phyloP scores from a whole-genome alignment of 169 alveolate species.

The Cryptosporidium baileyi region DNA sequence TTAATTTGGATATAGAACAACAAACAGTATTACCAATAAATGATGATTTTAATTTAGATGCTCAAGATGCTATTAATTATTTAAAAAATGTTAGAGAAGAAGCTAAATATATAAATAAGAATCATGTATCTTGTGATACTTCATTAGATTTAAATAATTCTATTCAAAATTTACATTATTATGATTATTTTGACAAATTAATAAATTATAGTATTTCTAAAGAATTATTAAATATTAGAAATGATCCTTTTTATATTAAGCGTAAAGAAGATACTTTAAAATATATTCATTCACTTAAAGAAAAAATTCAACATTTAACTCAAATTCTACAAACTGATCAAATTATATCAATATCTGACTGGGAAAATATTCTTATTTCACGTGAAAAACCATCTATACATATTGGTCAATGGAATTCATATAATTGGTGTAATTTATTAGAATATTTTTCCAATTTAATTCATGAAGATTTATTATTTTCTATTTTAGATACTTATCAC shows the following conservation, averaged over 20 bases:
- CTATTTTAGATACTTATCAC: neutral
- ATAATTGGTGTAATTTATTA: constrained; percentile 39
- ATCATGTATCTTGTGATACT: neutral
- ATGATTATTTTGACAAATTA: neutral
- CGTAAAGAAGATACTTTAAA: constrained; percentile 2
- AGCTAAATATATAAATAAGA: neutral
- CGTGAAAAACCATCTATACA: neutral
- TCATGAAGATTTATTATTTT: neutral
- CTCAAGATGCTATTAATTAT: constrained; percentile 37
- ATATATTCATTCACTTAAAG: neutral
- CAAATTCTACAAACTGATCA: constrained; percentile 2
- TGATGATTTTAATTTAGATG: neutral
- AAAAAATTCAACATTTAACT: neutral
- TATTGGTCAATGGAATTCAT: constrained; percentile 57
- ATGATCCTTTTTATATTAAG: neutral
- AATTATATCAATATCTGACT: neutral
- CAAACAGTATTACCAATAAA: neutral
- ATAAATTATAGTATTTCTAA: neutral
- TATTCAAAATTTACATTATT: neutral
- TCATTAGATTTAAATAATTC: neutral
- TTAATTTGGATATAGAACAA: neutral
- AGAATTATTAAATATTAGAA: neutral
- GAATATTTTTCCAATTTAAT: constrained; percentile 25
- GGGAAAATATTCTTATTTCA: constrained; percentile 5
- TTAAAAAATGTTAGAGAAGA: constrained; percentile 42